phyloP scores from a whole-genome alignment of 306 rosid species.

The Rosa chinensis region DNA sequence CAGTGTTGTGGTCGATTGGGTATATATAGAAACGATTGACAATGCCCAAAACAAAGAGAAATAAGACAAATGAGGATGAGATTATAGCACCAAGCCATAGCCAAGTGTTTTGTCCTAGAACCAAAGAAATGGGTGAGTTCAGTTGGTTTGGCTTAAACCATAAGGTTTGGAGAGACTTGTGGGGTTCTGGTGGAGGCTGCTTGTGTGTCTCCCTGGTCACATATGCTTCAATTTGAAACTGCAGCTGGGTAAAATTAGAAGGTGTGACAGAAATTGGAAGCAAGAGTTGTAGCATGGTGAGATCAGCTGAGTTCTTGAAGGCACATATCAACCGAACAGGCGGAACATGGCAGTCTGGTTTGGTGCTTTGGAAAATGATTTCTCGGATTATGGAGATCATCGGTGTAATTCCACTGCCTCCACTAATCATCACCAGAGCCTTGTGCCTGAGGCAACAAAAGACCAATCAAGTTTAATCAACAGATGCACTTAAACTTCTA shows the following conservation, averaged over 20 bases:
- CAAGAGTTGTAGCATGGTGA: slow-evolving; percentile 44
- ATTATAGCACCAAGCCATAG: slow-evolving; percentile 39
- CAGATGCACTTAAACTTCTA: background rate
- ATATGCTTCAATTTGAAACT: slow-evolving; percentile 44
- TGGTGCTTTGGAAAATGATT: slow-evolving; percentile 45
- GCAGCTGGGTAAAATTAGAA: slow-evolving; percentile 13
- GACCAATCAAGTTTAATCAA: background rate
- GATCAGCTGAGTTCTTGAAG: slow-evolving; percentile 46
- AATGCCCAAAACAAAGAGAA: slow-evolving; percentile 37
- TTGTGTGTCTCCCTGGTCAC: slow-evolving; percentile 44
- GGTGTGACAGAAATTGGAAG: slow-evolving; percentile 35
- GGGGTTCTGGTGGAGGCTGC: slow-evolving; percentile 14
- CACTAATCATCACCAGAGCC: slow-evolving; percentile 45
- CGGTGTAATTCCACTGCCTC: slow-evolving; percentile 72
- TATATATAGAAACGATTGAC: slow-evolving; percentile 38
- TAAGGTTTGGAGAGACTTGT: slow-evolving; percentile 28
- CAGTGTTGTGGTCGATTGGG: slow-evolving; percentile 31
- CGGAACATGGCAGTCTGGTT: slow-evolving; percentile 30
- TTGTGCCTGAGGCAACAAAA: slow-evolving; percentile 37
- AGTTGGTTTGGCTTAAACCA: slow-evolving; percentile 36
- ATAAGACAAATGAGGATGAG: slow-evolving; percentile 42
- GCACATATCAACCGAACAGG: slow-evolving; percentile 43
- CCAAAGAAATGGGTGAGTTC: slow-evolving; percentile 35
- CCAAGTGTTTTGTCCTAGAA: slow-evolving; percentile 44
- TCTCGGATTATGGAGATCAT: slow-evolving; percentile 67